These are phyloP conservation scores for Gracilaria gracilis DNA, from an alignment of 23 red algal genomes.

Conservation along the genomic window DNA sequence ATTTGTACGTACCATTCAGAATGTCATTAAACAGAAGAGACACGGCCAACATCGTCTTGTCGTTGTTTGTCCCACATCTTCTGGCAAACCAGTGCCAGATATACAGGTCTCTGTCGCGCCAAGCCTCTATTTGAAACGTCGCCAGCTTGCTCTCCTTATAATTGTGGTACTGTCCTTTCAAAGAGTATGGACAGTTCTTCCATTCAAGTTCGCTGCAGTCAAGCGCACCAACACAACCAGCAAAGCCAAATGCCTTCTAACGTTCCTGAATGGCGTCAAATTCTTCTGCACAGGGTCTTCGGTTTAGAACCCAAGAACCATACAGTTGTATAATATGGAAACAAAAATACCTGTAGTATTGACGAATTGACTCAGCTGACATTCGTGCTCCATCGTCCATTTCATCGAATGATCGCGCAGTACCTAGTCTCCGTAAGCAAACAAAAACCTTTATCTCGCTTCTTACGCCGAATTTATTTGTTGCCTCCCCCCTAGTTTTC, in stretches of 20 bases:
- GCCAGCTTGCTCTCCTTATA: slow-evolving; percentile 35
- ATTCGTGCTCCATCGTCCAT: slow-evolving; percentile 28
- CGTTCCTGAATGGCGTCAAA: neutral
- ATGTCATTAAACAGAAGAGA: slow-evolving; percentile 41
- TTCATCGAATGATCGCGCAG: slow-evolving; percentile 23
- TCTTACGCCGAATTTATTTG: neutral
- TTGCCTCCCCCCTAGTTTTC: neutral
- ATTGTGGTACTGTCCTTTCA: slow-evolving; percentile 38
- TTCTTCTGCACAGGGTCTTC: slow-evolving; percentile 2
- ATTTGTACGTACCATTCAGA: slow-evolving; percentile 53
- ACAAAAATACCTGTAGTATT: slow-evolving; percentile 23
- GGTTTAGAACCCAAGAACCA: slow-evolving; percentile 17
- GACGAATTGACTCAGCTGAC: neutral
- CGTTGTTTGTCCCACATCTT: slow-evolving; percentile 39
- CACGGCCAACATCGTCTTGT: slow-evolving; percentile 26
- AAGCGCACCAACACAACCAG: slow-evolving; percentile 37
- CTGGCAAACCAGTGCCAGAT: slow-evolving; percentile 51
- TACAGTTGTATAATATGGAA: slow-evolving; percentile 2
- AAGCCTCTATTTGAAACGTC: slow-evolving; percentile 33
- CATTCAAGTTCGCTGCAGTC: slow-evolving; percentile 24
- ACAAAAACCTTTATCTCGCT: slow-evolving; percentile 33
- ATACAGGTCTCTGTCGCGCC: slow-evolving; percentile 45
- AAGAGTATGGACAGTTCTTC: slow-evolving; percentile 45
- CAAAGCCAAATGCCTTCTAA: slow-evolving; percentile 7
- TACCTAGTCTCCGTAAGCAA: neutral